Percentiles rank a stretch among this genome's conserved stretches.
Evolutionary conservation across 2,329 filamentous ascomycete genomes (phyloP).

Genomic region (Colletotrichum coccodes): DNA sequence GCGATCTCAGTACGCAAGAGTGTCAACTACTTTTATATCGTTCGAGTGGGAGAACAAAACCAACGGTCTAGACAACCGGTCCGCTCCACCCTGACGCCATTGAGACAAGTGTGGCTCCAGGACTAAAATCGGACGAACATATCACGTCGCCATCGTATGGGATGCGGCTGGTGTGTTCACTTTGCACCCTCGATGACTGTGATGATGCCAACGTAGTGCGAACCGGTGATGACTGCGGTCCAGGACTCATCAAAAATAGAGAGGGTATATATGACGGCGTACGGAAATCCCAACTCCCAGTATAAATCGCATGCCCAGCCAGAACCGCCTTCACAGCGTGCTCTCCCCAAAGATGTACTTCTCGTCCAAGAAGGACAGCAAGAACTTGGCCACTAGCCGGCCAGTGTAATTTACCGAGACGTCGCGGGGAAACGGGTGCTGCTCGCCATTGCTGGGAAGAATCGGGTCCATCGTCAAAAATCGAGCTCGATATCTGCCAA

Average conservation of each 20-base stretch:
- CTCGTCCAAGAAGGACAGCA: slow-evolving; percentile 64
- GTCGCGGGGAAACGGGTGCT: slow-evolving; percentile 58
- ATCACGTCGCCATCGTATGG: neutral
- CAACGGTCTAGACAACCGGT: slow-evolving; percentile 74
- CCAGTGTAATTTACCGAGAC: slow-evolving; percentile 62
- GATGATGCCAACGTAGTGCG: neutral
- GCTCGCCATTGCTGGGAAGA: slow-evolving; percentile 52
- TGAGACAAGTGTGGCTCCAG: slow-evolving; percentile 64
- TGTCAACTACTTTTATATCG: slow-evolving; percentile 66
- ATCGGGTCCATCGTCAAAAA: slow-evolving; percentile 59
- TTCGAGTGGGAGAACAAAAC: slow-evolving; percentile 73
- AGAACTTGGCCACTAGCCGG: slow-evolving; percentile 62
- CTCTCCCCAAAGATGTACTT: slow-evolving; percentile 54
- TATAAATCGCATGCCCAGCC: neutral
- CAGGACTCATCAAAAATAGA: neutral
- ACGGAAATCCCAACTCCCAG: neutral
- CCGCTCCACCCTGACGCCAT: slow-evolving; percentile 73
- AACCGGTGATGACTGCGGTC: neutral
- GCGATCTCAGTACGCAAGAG: slow-evolving; percentile 66
- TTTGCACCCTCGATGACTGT: neutral
- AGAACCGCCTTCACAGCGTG: neutral
- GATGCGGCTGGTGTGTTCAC: neutral
- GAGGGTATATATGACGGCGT: slow-evolving; percentile 11
- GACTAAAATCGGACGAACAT: slow-evolving; percentile 74
- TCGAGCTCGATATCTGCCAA: slow-evolving; percentile 52